Conservation (phyloP, 2,329 filamentous ascomycete species). For the Drechslerella stenobrocha region DNA sequence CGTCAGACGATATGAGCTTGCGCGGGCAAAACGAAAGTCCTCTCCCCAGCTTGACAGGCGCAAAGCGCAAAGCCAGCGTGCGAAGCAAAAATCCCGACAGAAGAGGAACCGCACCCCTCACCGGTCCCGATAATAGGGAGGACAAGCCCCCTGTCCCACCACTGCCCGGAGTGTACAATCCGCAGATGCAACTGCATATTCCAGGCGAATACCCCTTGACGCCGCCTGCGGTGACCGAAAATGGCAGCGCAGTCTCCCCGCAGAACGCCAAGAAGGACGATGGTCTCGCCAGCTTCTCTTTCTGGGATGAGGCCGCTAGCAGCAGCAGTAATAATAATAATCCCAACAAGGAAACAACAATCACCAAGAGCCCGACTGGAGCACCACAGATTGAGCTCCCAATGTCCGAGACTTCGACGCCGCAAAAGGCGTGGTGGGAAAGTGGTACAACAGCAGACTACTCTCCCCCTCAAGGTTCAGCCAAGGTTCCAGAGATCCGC, state of each 20-base stretch:
- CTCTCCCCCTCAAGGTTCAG: slow-evolving; percentile 15
- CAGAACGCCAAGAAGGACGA: slow-evolving; percentile 18
- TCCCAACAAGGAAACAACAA: slow-evolving; percentile 5
- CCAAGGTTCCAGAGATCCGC: slow-evolving; percentile 10
- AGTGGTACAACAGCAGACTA: slow-evolving; percentile 20
- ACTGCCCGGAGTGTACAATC: slow-evolving; percentile 27
- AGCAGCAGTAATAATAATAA: not conserved
- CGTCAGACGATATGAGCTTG: slow-evolving; percentile 32
- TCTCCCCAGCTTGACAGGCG: not conserved
- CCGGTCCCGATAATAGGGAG: slow-evolving; percentile 15
- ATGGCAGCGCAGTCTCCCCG: slow-evolving; percentile 5
- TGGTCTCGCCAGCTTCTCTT: slow-evolving; percentile 33
- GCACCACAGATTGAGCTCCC: slow-evolving; percentile 37
- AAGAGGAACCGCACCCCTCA: slow-evolving; percentile 32
- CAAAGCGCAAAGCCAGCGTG: slow-evolving; percentile 31
- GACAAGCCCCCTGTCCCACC: slow-evolving; percentile 40
- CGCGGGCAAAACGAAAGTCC: slow-evolving; percentile 31
- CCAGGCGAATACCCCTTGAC: slow-evolving; percentile 44
- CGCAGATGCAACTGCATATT: slow-evolving; percentile 35
- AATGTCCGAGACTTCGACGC: slow-evolving; percentile 5
- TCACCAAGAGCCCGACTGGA: slow-evolving; percentile 35
- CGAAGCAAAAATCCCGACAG: slow-evolving; percentile 37
- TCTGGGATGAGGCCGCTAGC: slow-evolving; percentile 31
- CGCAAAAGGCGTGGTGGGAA: slow-evolving; percentile 45
- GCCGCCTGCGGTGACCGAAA: slow-evolving; percentile 13